Percentiles rank a stretch among this genome's conserved stretches.
Evolutionary conservation across 257 asterid species (phyloP).

Genomic region (Nicotiana tomentosiformis): DNA sequence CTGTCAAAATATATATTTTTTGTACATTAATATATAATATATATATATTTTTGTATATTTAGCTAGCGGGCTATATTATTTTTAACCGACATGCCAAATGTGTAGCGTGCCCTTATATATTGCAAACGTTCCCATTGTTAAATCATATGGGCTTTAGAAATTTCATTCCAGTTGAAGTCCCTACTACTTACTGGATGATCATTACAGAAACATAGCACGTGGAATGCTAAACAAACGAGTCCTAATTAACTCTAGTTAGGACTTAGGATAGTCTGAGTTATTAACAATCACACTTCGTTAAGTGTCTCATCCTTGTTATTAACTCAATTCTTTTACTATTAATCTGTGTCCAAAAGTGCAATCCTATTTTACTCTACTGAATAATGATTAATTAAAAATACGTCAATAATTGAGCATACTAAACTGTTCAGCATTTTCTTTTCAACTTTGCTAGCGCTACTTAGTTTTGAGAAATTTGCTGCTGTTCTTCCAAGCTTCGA

Average conservation of each 20-base stretch:
- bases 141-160: not conserved
- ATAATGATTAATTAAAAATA: not conserved
- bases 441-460: not conserved
- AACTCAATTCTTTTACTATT: not conserved
- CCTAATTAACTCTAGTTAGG: too few relatives aligned
- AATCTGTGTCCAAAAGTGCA: not conserved
- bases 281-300: too few relatives aligned
- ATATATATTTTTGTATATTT: too few relatives aligned
- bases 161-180: not conserved
- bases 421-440: not conserved
- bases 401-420: not conserved
- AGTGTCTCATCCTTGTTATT: too few relatives aligned
- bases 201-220: not conserved
- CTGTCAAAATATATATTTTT: too few relatives aligned
- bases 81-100: too few relatives aligned
- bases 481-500: not conserved
- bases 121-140: too few relatives aligned
- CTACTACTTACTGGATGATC: not conserved
- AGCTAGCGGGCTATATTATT: too few relatives aligned
- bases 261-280: too few relatives aligned
- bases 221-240: not conserved
- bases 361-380: not conserved
- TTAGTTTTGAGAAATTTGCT: not conserved
- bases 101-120: too few relatives aligned
- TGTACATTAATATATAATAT: too few relatives aligned